These are phyloP conservation scores for Thielaviopsis punctulata DNA, from an alignment of 2,329 filamentous ascomycete species.

Conservation along the genomic window DNA sequence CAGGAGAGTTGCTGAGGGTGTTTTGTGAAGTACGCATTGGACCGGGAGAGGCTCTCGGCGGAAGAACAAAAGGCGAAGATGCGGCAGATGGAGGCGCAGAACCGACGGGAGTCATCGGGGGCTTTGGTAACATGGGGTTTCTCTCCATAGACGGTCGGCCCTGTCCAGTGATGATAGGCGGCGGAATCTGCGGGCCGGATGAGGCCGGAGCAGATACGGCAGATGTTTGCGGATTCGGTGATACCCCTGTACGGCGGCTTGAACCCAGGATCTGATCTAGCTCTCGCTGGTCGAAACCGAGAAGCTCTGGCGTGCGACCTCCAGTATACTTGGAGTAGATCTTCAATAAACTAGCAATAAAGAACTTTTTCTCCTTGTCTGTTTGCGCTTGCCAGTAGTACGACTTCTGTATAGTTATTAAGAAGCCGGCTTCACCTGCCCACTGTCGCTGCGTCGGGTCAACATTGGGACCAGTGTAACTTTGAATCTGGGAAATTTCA, in stretches of 20 bases:
- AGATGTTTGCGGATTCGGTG: conserved; percentile 16
- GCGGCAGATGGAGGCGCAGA: conserved; percentile 9
- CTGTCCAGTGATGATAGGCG: conserved; percentile 3
- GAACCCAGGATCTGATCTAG: conserved; percentile 55
- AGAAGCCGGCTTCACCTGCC: conserved; percentile 71
- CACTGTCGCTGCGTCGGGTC: conserved; percentile 48
- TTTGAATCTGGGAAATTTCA: conserved; percentile 69
- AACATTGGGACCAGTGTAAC: conserved; percentile 49
- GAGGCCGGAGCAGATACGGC: conserved; percentile 15
- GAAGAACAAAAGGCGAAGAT: conserved; percentile 19
- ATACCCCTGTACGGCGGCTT: conserved; percentile 19
- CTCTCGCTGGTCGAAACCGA: conserved; percentile 69
- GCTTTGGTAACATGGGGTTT: conserved; percentile 4
- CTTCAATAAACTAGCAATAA: conserved; percentile 88
- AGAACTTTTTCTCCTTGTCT: conserved; percentile 95
- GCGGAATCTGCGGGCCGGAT: conserved; percentile 2
- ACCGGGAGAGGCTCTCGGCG: conserved; percentile 22
- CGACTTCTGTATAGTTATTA: conserved; percentile 76
- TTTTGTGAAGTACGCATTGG: conserved; percentile 14
- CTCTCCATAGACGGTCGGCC: conserved; percentile 11
- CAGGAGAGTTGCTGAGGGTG: conserved; percentile 25
- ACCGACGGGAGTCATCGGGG: conserved; percentile 11
- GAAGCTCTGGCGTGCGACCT: conserved; percentile 59
- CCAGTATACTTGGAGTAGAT: conserved; percentile 95
- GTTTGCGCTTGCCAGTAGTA: conserved; percentile 96